Evolutionary conservation across 352 stramenopile genomes (phyloP).

Genomic region (Globisporangium viniferum): DNA sequence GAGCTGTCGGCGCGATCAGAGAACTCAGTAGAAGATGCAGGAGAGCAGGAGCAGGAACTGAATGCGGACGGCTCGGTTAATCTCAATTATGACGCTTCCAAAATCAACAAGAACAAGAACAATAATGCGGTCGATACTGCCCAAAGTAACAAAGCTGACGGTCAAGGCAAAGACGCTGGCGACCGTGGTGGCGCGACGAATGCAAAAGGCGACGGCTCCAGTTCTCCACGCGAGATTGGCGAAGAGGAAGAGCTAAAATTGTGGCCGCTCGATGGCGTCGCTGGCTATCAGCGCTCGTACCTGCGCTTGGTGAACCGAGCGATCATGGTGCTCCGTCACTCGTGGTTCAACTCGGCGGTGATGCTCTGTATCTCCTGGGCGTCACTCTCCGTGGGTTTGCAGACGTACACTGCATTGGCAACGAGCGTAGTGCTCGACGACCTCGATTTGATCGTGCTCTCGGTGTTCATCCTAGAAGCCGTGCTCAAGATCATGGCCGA

Average conservation of each 20-base stretch:
- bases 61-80: constrained; percentile 5
- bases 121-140: not conserved
- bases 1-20: constrained; percentile 3
- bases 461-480: constrained; percentile 77
- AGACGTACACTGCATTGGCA: constrained; percentile 63
- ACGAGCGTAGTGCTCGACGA: constrained; percentile 45
- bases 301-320: constrained; percentile 36
- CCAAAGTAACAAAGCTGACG: not conserved
- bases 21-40: constrained; percentile 10
- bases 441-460: constrained; percentile 62
- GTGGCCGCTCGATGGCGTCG: constrained; percentile 34
- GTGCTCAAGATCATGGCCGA: constrained; percentile 79
- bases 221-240: not conserved
- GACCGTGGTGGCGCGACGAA: not conserved
- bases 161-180: not conserved
- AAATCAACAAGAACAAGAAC: not conserved
- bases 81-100: not conserved
- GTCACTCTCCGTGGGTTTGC: constrained; percentile 73
- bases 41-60: constrained; percentile 21
- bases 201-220: not conserved
- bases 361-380: constrained; percentile 81
- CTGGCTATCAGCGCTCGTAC: constrained; percentile 28
- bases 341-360: constrained; percentile 63
- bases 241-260: constrained; percentile 32
- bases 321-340: constrained; percentile 43